These are phyloP conservation scores for Phialophora expanda DNA, from an alignment of 2,329 filamentous ascomycete species.

Conservation along the genomic window DNA sequence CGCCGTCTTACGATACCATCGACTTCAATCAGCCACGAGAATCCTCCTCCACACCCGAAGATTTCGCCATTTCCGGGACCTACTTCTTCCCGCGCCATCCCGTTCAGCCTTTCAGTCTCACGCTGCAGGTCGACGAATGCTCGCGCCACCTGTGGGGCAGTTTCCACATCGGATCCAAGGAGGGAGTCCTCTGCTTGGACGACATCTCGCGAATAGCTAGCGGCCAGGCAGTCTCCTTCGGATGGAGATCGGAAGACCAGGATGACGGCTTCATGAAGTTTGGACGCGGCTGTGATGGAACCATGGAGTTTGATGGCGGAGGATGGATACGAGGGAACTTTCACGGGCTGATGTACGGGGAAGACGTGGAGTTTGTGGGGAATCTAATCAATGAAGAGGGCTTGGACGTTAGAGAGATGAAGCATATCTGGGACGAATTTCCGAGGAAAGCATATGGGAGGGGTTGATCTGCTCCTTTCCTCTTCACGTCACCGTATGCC, in stretches of 20 bases:
- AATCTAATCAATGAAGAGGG: conserved; percentile 15
- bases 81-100: conserved; percentile 20
- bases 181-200: conserved; percentile 25
- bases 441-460: conserved; percentile 30
- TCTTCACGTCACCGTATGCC: neutral
- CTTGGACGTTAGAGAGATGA: conserved; percentile 19
- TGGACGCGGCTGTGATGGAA: conserved; percentile 31
- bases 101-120: conserved; percentile 1
- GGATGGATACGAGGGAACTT: conserved; percentile 26
- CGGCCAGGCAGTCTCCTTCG: conserved; percentile 18
- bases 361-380: conserved; percentile 28
- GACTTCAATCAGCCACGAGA: conserved; percentile 12
- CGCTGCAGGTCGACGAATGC: conserved; percentile 16
- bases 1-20: conserved; percentile 21
- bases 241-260: conserved; percentile 26
- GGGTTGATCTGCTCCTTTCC: conserved; percentile 4
- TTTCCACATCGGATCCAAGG: conserved; percentile 19
- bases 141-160: conserved; percentile 27
- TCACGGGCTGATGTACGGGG: conserved; percentile 22
- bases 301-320: conserved; percentile 28
- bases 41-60: neutral
- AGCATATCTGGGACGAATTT: conserved; percentile 29
- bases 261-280: conserved; percentile 24
- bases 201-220: conserved; percentile 13
- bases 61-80: conserved; percentile 27